Evolutionary conservation across 73 alveolate species (phyloP), one percentile per base, ranked within the genome.

Genomic region (Symbiodinium natans): DNA sequence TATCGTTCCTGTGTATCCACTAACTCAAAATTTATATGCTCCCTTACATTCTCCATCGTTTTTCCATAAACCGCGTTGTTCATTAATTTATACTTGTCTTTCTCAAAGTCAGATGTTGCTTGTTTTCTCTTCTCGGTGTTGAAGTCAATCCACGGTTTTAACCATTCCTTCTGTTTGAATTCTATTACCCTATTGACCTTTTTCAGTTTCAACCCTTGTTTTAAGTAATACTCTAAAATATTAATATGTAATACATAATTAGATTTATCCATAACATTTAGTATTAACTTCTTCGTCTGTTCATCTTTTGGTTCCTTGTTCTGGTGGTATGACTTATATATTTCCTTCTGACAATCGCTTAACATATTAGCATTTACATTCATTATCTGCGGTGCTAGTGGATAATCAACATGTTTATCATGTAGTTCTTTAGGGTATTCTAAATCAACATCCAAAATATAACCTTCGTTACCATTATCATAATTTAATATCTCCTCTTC

Each of bases 1-100:
- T n/a, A n/a, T n/a, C n/a, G 38, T 59, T 59, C 77, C 11, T 0
- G 38, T 59, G 38, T 59, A 4, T 59, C 77, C 1, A 59, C 77
- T 25, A 59, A 59, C 3, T 59, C 77, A 59, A 59, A 59, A 2
- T 59, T 27, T 0, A 59, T 4, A 1, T 2, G 77, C 1, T 1
- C 21, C 21, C 38, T 59, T 4, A 59, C 38, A 36, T 82, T 82
- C 34, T 82, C 89, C 89, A 82, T 82, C 21, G 89, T 82, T 77
- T 77, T 59, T 59, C 77, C 77, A 59, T 59, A 59, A 0, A 59
- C 77, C 0, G 77, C 77, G 3, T 0, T 59, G 54, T 9, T 77
- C 86, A 77, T 77, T 77, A 77, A 31, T 19, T 77, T 31, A 19
- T n/a, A 77, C 52, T n/a, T 31, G 29, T 77, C 86, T 0, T 77